These are phyloP conservation scores for Aspergillus novofumigatus DNA, from an alignment of 2,329 filamentous ascomycete genomes.

Conservation along the genomic window DNA sequence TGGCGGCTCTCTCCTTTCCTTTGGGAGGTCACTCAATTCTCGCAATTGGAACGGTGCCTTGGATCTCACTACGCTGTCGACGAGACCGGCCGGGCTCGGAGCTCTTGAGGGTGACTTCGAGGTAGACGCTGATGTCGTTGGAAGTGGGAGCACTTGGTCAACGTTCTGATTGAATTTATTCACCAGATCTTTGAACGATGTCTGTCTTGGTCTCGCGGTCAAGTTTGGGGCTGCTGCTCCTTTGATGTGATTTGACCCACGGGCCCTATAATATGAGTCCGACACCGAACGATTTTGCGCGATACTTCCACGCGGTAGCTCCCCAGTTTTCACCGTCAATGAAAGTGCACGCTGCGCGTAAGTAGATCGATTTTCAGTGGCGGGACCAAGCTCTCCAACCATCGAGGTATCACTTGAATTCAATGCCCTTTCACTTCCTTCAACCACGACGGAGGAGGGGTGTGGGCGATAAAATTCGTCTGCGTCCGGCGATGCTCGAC, in stretches of 20 bases:
- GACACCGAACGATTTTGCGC: conserved; percentile 31
- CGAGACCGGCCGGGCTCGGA: conserved; percentile 30
- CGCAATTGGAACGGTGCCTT: conserved; percentile 24
- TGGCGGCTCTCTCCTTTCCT: conserved; percentile 8
- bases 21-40: conserved; percentile 16
- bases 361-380: conserved; percentile 12
- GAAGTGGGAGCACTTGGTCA: conserved; percentile 43
- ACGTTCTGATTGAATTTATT: conserved; percentile 70
- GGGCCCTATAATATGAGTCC: conserved; percentile 21
- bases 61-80: conserved; percentile 24
- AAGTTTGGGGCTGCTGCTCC: conserved; percentile 13
- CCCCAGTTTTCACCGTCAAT: conserved; percentile 23
- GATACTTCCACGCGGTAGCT: conserved; percentile 18
- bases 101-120: conserved; percentile 35
- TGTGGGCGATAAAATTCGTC: conserved; percentile 51
- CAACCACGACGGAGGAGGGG: conserved; percentile 32
- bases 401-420: conserved; percentile 15
- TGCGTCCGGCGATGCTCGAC: conserved; percentile 39
- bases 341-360: conserved; percentile 21
- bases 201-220: conserved; percentile 42
- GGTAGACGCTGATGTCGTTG: conserved; percentile 29
- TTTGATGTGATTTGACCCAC: conserved; percentile 16
- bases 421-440: conserved; percentile 22
- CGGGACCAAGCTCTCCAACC: conserved; percentile 19
- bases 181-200: conserved; percentile 77